These are phyloP conservation scores for Eutypa lata DNA, from an alignment of 2,329 filamentous ascomycete genomes.

Conservation along the genomic window DNA sequence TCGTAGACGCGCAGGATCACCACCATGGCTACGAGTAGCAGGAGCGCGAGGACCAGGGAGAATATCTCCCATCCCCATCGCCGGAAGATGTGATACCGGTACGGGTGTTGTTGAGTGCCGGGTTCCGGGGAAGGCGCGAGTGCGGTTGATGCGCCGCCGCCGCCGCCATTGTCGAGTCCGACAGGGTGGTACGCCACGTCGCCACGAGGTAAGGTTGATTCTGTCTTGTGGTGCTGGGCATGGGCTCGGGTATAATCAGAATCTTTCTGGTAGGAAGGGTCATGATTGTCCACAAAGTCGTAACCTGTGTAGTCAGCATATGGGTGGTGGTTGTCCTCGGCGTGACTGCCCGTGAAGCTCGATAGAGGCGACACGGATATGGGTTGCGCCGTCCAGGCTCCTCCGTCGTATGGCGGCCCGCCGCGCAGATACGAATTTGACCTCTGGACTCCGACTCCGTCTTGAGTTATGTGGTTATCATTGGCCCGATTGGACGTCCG, in stretches of 20 bases:
- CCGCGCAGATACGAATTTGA: not conserved
- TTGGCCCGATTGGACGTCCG: too few relatives aligned
- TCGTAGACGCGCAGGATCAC: not conserved
- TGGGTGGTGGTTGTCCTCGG: not conserved
- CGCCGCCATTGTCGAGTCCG: too few relatives aligned
- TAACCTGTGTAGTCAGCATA: not conserved
- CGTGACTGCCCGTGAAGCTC: not conserved
- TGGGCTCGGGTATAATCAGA: too few relatives aligned
- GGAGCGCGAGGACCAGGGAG: not conserved
- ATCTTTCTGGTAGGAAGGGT: too few relatives aligned
- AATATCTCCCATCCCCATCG: constrained; percentile 1
- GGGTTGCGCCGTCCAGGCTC: not conserved
- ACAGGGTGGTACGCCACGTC: too few relatives aligned
- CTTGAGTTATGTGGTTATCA: too few relatives aligned
- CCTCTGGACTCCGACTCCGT: not conserved
- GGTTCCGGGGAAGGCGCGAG: too few relatives aligned
- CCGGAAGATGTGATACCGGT: not conserved
- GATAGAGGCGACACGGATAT: not conserved
- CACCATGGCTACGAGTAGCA: not conserved
- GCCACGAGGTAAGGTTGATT: too few relatives aligned
- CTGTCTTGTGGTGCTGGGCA: too few relatives aligned
- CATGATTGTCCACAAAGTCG: not conserved
- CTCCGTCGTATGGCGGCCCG: not conserved
- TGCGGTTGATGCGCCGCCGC: too few relatives aligned
- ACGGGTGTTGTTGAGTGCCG: too few relatives aligned